Base-by-base conservation (phyloP, 1,284 basidiomycete genomes). In the Tranzscheliella williamsii region DNA sequence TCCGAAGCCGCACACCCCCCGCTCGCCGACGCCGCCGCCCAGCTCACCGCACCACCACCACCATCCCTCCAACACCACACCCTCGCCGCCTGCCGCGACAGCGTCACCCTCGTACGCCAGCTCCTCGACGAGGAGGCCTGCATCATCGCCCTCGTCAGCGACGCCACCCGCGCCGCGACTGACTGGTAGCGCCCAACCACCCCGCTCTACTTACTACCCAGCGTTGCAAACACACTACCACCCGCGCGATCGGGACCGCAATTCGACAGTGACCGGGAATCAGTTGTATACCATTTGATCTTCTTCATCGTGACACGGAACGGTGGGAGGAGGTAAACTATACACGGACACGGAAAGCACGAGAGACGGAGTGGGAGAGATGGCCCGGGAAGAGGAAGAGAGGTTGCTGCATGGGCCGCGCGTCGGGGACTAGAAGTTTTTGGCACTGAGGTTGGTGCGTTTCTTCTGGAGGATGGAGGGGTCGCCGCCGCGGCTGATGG, bases 401-500 rank as follows among this genome's bases (percentile, higher is more conserved):
- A n/a, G n/a, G n/a, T n/a, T n/a, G n/a, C n/a, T n/a, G n/a, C n/a
- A n/a, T n/a, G n/a, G n/a, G n/a, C n/a, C n/a, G n/a, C n/a, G n/a
- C n/a, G n/a, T n/a, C n/a, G n/a, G n/a, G n/a, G n/a, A n/a, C 22
- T 21, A 64, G 33, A 64, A 64, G 50, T 58, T 58, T 38, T 64
- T 64, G 32, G 35, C 46, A 47, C 54, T 58, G 9, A 54, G 42
- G 40, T 64, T 67, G 24, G 64, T 67, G 20, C 54, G 29, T 38
- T 55, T 53, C 49, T 55, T 49, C 58, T 63, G 55, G 5, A 67
- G 38, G 8, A 42, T 47, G 15, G 43, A 29, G 12, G 60, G 49
- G 42, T 69, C 67, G n/a, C 63, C 65, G 24, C 67, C 67, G 4
- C 56, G 32, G 43, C 60, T 64, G 36, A 64, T 30, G 23, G 53